Base-by-base conservation (phyloP, 805 yeast species). In the Candida fluviatilis region DNA sequence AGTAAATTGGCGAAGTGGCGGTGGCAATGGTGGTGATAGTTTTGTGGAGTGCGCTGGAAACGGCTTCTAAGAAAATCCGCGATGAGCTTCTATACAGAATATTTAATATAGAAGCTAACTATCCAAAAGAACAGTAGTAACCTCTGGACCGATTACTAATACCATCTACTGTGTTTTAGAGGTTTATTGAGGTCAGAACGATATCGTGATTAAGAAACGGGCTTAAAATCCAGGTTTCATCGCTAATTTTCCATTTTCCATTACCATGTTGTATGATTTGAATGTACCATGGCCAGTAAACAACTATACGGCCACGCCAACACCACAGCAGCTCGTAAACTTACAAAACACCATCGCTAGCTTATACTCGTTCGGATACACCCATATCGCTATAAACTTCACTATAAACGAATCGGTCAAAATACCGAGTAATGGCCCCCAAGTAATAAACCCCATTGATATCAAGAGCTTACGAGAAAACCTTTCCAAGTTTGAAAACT, bases 371-470 rank as follows among this genome's bases (percentile, higher is more conserved):
- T 55, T 84, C 5, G 93, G 91, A 8, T 88, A 88, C 54, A 76
- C 84, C 1, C 84, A 81, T 47, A 69, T 86, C 3, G 97, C 91
- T 2, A 60, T 90, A 36, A 89, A 87, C 57, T 80, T 80, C 50
- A 71, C 70, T 2, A 64, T 79, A 2, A 65, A 58, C 37, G 80
- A 78, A 46, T 55, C 62, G 13, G 66, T 68, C 18, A 80, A 76
- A 50, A 60, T 83, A 15, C 84, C 84, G 2, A 54, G 58, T 11
- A 68, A 70, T 38, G 49, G 55, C 8, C 54, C 62, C n/a, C 47
- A 53, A 40, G 32, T 71, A 59, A 54, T 82, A 72, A 47, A 80
- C 41, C 76, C 74, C 17, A 58, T 72, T 8, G 51, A 49, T 7
- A 49, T 62, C 17, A 50, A 51, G 4, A 35, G 38, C n/a, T 18